Base-by-base conservation (phyloP, 257 asterid genomes). In the Rhazya stricta region DNA sequence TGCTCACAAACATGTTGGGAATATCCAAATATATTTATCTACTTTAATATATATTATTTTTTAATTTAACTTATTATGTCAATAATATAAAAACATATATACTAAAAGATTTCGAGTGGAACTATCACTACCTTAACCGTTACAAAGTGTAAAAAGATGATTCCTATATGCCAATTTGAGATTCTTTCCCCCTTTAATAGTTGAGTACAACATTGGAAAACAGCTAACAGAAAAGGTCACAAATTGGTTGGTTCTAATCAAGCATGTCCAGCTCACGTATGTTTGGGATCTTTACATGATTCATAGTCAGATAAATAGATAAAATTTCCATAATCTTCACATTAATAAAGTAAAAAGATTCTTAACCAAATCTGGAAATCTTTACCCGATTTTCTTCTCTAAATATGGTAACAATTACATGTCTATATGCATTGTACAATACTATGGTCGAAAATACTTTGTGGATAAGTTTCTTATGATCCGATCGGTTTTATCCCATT, bases 201-300 rank as follows among this genome's bases (percentile, higher is more conserved):
- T 68, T 63, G 25, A 63, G 27, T 12, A 25, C 27, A 42, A 12
- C 9, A 67, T 46, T 36, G 42, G 61, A 43, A 66, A 75, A 74
- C 80, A 71, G 76, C 80, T 29, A 37, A 58, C 60, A 36, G 16
- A 57, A n/a, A 54, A 74, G 25, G 29, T 60, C 42, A 57, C 54
- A 41, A 72, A 74, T 65, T 43, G 79, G 81, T 61, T 45, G 81
- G 75, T 37, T 12, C 76, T 61, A 68, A 69, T 77, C 34, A 43
- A 42, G 80, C 80, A 77, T 54, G 18, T 66, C 68, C 84, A 83
- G 81, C 86, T 79, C 86, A 83, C 66, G 43, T 34, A 10, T 79
- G 75, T 80, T 25, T 48, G 39, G 50, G 43, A 66, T 66, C 77
- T 54, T 41, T 58, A 65, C 79, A 69, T 50, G 27, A 61, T 69